Evolutionary conservation across 495 filamentous ascomycete species (phyloP).

Genomic region (Cairneyella variabilis): DNA sequence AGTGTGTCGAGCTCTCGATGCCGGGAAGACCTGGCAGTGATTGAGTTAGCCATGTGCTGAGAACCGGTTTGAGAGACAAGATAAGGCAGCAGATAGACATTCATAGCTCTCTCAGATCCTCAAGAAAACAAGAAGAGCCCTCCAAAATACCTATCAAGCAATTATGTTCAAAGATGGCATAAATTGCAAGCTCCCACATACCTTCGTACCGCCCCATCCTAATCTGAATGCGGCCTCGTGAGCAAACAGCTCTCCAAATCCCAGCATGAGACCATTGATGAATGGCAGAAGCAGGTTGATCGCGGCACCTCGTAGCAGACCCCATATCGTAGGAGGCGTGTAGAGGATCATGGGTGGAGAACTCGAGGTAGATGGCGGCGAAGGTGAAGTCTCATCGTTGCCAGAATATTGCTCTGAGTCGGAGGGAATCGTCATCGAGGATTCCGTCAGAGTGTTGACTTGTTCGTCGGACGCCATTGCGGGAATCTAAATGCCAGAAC

Average conservation of each 20-base stretch:
- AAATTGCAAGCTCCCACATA: too few relatives aligned
- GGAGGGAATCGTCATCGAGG: slow-evolving; percentile 78
- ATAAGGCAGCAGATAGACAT: too few relatives aligned
- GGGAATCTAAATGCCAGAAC: slow-evolving; percentile 12
- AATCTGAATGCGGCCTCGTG: slow-evolving; percentile 91
- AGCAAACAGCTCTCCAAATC: slow-evolving; percentile 93
- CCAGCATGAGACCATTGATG: slow-evolving; percentile 96
- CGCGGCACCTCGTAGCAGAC: slow-evolving; percentile 78
- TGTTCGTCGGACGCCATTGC: slow-evolving; percentile 36
- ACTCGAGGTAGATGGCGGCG: slow-evolving; percentile 58
- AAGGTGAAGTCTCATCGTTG: slow-evolving; percentile 56
- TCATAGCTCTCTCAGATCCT: too few relatives aligned
- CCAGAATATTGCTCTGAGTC: slow-evolving; percentile 86
- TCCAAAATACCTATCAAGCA: too few relatives aligned
- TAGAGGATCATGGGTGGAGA: slow-evolving; percentile 83
- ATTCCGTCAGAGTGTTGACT: slow-evolving; percentile 64
- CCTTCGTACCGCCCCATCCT: slow-evolving; percentile 92
- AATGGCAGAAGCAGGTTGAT: slow-evolving; percentile 96
- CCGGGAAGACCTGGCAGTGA: slow-evolving; percentile 43
- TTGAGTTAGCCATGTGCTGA: too few relatives aligned
- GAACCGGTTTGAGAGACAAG: too few relatives aligned
- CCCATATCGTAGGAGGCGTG: slow-evolving; percentile 80
- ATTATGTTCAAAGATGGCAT: too few relatives aligned
- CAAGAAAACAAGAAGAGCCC: too few relatives aligned
- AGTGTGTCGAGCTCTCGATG: slow-evolving; percentile 37